A percentile compares a stretch with the other conserved stretches of the same genome.
Conservation (phyloP, 345 rosid species). For the Draba incana region DNA sequence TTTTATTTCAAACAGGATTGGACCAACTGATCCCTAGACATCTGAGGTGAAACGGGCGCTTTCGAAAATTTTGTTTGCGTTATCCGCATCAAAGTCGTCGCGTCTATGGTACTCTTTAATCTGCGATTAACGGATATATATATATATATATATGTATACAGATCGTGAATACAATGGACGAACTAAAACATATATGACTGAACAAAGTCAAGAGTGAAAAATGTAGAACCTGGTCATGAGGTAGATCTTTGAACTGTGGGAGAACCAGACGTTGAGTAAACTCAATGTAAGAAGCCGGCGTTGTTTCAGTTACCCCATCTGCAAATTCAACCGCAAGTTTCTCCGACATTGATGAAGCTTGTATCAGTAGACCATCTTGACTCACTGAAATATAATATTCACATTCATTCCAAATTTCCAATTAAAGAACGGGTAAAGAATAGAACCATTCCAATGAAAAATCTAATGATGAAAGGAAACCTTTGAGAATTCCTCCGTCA, state of each 20-base stretch:
- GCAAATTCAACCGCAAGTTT: conserved; percentile 60
- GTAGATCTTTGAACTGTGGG: conserved; percentile 64
- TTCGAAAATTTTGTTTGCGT: conserved; percentile 83
- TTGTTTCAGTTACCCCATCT: conserved; percentile 61
- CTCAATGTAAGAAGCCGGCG: conserved; percentile 90
- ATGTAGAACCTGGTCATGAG: conserved; percentile 55
- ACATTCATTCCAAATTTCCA: neutral
- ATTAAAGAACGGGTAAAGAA: neutral
- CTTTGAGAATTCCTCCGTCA: conserved; percentile 87
- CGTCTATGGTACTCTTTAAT: conserved; percentile 75
- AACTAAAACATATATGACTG: no score
- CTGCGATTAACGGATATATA: conserved; percentile 40
- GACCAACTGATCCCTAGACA: no score
- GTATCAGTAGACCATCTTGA: conserved; percentile 80
- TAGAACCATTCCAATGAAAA: neutral
- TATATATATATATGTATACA: no score
- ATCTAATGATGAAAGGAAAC: conserved; percentile 37
- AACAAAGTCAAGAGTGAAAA: no score
- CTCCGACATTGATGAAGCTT: conserved; percentile 88
- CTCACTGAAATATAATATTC: conserved; percentile 55
- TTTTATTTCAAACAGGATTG: no score
- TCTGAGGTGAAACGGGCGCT: conserved; percentile 52
- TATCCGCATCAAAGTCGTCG: conserved; percentile 83
- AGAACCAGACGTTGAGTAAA: conserved; percentile 84
- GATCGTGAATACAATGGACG: no score